Evolutionary conservation across 2,329 filamentous ascomycete genomes (phyloP), one percentile per base, ranked within the genome.

Genomic region (Fusarium xyrophilum): DNA sequence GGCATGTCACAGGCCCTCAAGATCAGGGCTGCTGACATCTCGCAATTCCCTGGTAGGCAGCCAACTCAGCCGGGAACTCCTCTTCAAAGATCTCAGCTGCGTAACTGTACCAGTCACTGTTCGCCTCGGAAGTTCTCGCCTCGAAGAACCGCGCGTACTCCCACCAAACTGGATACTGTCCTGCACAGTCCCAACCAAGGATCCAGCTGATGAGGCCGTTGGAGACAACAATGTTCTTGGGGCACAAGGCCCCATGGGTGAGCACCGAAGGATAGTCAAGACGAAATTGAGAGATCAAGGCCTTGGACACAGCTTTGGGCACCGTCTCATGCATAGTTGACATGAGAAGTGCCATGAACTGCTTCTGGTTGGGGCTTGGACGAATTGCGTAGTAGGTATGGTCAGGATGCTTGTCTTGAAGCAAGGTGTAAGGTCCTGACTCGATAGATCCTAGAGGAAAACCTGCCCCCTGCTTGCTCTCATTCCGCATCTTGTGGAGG

Each of bases 71-170:
- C 3, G 66, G 67, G 51, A 65, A 76, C 30, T 67, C 60, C 2
- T 64, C 64, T 1, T 35, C 48, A 36, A 78, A 78, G 15, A 78
- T 76, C 3, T 73, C 66, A n/a, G 51, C 28, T 17, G 73, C 74
- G 51, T 76, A 77, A 6, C 73, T 66, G 25, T 76, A 78, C 76
- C 76, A 78, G 56, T 78, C 76, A 14, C 63, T 54, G 44, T 76
- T 78, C 28, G 61, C 54, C 12, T 63, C 42, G 3, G 56, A n/a
- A 35, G 75, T 76, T 21, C 64, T 66, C 10, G 76, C 70, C 52
- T 78, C 76, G 38, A 78, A 78, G 55, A 78, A 78, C 43, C 76
- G 77, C 57, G 68, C 76, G 46, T 77, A 78, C 11, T 78, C 76
- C 76, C 76, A 78, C 76, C 76, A 78, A 19, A 66, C 67, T 2